Conservation (phyloP, 1,284 basidiomycete species). For the Sporisorium reilianum region DNA sequence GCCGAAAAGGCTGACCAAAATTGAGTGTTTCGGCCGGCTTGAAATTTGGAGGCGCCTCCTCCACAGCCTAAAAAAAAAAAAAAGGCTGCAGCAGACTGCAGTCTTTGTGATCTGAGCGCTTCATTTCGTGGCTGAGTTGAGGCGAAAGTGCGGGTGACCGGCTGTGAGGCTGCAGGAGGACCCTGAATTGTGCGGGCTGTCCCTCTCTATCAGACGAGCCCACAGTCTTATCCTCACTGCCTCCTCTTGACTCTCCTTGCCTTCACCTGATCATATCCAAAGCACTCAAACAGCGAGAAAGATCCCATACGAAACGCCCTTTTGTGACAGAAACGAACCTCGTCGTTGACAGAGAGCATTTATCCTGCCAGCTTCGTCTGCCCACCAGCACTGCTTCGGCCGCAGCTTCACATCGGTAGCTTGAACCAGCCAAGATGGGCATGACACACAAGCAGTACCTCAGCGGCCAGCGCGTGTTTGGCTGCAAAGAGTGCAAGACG, state of each 20-base stretch:
- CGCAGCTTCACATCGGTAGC: neutral
- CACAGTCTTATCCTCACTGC: no score
- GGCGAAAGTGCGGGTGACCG: slow-evolving; percentile 13
- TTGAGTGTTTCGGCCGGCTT: slow-evolving; percentile 24
- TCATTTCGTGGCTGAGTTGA: slow-evolving; percentile 3
- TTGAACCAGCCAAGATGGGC: slow-evolving; percentile 75
- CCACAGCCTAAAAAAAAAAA: neutral
- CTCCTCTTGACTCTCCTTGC: neutral
- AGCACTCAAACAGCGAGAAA: neutral
- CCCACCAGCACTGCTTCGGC: neutral
- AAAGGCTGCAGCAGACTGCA: neutral
- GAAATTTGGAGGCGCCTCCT: neutral
- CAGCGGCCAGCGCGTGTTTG: slow-evolving; percentile 83
- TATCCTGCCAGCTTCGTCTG: neutral
- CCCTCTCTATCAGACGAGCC: neutral
- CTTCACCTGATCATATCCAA: neutral
- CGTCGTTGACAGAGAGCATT: neutral
- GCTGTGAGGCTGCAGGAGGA: slow-evolving; percentile 14
- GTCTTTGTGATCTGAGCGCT: slow-evolving; percentile 9
- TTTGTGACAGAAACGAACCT: no score
- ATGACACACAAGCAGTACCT: slow-evolving; percentile 90
- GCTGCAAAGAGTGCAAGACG: slow-evolving; percentile 89
- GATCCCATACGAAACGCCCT: no score
- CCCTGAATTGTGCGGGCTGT: slow-evolving; percentile 18
- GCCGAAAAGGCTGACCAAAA: slow-evolving; percentile 11